Evolutionary conservation across 2,329 filamentous ascomycete species (phyloP).

Genomic region (Aotearoamyces nothofagi): DNA sequence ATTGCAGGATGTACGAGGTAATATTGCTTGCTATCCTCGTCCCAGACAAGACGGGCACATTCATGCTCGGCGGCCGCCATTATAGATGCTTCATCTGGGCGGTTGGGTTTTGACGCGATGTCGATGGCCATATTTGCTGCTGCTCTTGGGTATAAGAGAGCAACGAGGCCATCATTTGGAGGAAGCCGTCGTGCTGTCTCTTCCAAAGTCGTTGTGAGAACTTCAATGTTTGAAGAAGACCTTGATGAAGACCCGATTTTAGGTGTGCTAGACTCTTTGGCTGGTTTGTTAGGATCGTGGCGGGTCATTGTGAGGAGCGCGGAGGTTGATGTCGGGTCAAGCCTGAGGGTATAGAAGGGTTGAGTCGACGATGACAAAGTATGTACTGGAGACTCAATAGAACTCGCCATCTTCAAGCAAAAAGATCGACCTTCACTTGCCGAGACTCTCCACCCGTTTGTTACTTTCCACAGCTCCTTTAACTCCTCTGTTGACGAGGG

Average conservation of each 20-base stretch:
- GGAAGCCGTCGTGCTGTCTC: conserved; percentile 34
- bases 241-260: conserved; percentile 10
- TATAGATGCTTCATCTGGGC: conserved; percentile 41
- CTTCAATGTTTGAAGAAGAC: conserved; percentile 22
- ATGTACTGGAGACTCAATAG: conserved; percentile 35
- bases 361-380: conserved; percentile 45
- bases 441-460: conserved; percentile 54
- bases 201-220: conserved; percentile 41
- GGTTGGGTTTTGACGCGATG: conserved; percentile 17
- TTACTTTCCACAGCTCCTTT: conserved; percentile 50
- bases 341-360: conserved; percentile 51
- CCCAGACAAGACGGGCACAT: conserved; percentile 58
- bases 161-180: conserved; percentile 48
- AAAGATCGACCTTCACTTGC: conserved; percentile 40
- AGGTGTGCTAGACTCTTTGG: conserved; percentile 9
- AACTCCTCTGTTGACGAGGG: conserved; percentile 37
- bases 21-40: conserved; percentile 40
- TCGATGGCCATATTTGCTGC: conserved; percentile 49
- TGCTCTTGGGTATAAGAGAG: conserved; percentile 50
- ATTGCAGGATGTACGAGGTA: conserved; percentile 50
- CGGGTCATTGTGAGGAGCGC: conserved; percentile 43
- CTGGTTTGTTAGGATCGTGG: conserved; percentile 42
- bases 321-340: conserved; percentile 48
- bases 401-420: conserved; percentile 37
- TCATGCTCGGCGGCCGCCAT: conserved; percentile 51